Evolutionary conservation across 768 basidiomycete species (phyloP), one percentile per base, ranked within the genome.

Genomic region (Mycena floridula): DNA sequence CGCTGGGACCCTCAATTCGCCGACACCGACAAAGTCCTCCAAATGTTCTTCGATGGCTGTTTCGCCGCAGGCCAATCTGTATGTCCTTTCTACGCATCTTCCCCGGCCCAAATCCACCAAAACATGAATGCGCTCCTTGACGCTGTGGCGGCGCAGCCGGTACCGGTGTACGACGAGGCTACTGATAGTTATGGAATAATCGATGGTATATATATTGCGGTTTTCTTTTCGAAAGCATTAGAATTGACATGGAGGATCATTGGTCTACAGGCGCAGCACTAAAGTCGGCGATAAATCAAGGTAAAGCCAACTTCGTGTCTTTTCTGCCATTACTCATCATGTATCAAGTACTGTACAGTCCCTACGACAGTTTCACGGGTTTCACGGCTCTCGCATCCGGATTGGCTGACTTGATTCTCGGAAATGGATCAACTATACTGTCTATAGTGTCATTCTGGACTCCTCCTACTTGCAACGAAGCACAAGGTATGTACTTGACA

Each of bases 11-110:
- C 47, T 48, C 25, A 56, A 3, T 25, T 36, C n/a, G n/a, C n/a
- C 7, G 54, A 59, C 42, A 54, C 59, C 21, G 54, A 59, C 46
- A 50, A 51, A 39, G 44, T 52, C 21, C 37, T 59, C 1, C 46
- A 59, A 36, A 32, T 35, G n/a, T 59, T 60, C 53, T 55, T 54
- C 43, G 40, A 49, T 26, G 44, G 46, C 16, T 60, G 59, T 40
- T 28, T 25, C 28, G 49, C 40, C n/a, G 57, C 59, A 16, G 58
- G 58, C 5, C 54, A 54, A 1, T 6, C 25, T 7, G 28, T 37
- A n/a, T 60, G 59, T 25, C 50, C 59, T 11, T 32, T 32, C 28
- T 55, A 60, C 45, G 54, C 51, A 12, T 35, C 54, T 11, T 43
- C 57, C 24, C 27, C 57, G 13, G 21, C 28, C 5, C 26, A 39